Evolutionary conservation across 495 filamentous ascomycete genomes (phyloP), one percentile per base, ranked within the genome.

Genomic region (Penicillium crystallinum): DNA sequence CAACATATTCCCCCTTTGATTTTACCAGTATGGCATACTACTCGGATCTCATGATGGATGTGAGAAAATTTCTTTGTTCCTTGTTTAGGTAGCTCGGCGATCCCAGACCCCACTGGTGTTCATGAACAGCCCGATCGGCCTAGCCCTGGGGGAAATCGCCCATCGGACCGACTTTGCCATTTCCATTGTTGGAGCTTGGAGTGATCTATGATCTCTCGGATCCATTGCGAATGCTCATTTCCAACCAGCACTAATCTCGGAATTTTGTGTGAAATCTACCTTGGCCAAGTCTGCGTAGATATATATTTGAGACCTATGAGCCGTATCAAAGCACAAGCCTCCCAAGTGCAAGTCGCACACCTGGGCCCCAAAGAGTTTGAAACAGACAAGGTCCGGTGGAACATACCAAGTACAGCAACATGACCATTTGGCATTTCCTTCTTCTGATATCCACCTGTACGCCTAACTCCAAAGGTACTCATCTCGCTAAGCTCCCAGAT

Each of bases 381-480:
- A 43, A 29, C 21, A 11, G 8, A 41, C 25, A 29, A 10, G 40
- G 11, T 27, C 7, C 22, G 12, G 23, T 42, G 39, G n/a, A 21
- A 29, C 22, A 10, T 25, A 21, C 17, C 14, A 34, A 27, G 7
- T 46, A 12, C 29, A 22, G 18, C n/a, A 36, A 22, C 14, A 23
- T 14, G 11, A 18, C 33, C 3, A 0, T 36, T 47, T 11, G 0
- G 18, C 9, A 12, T 6, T 7, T 43, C 15, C 4, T 29, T 38
- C 35, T 37, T 12, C 18, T 14, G 6, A 39, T 46, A 46, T 23
- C 50, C 39, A 45, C 41, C 46, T 46, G 1, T 17, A 19, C 33
- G 10, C 8, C 34, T 39, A 46, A 34, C 18, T 15, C 27, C 18
- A 12, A 46, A 46, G 42, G 50, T 53, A 27, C 42, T 46, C 50